Evolutionary conservation across 176 grass and related monocot species (phyloP).

Genomic region (Rhynchospora pubera): DNA sequence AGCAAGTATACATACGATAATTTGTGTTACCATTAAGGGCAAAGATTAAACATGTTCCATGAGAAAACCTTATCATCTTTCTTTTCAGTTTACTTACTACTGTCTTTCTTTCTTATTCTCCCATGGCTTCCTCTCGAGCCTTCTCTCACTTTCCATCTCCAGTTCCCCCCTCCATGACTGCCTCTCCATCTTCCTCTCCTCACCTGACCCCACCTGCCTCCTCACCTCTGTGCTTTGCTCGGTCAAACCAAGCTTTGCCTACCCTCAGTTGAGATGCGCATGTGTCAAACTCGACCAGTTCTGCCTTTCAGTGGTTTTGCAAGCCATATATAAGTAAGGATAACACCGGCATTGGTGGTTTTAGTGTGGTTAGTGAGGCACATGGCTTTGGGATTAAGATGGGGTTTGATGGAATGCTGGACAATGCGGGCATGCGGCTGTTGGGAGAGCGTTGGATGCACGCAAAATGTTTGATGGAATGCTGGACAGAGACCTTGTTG

Average conservation of each 20-base stretch:
- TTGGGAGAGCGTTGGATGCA: slow-evolving; percentile 20
- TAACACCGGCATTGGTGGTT: background rate
- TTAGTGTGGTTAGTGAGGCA: background rate
- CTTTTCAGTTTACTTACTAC: too few species aligned
- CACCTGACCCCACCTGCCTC: too few species aligned
- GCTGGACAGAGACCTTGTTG: too few species aligned
- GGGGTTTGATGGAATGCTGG: too few species aligned
- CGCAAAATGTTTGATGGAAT: slow-evolving; percentile 63
- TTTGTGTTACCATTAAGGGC: too few species aligned
- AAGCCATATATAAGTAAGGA: slow-evolving; percentile 24
- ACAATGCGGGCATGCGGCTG: too few species aligned
- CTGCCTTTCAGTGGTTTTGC: slow-evolving; percentile 50
- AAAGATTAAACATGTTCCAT: too few species aligned
- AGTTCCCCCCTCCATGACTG: slow-evolving; percentile 25
- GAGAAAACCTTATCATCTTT: background rate
- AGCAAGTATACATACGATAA: too few species aligned
- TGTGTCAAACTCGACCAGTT: slow-evolving; percentile 39
- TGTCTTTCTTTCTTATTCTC: too few species aligned
- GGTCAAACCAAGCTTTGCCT: slow-evolving; percentile 2
- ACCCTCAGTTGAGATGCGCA: slow-evolving; percentile 24
- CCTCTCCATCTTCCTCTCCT: slow-evolving; percentile 30
- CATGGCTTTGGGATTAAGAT: slow-evolving; percentile 39
- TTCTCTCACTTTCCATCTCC: slow-evolving; percentile 15
- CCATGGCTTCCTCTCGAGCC: too few species aligned
- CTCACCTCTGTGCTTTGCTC: slow-evolving; percentile 1